Evolutionary conservation across 2,329 filamentous ascomycete genomes (phyloP).

Genomic region (Epichloe brachyelytri): DNA sequence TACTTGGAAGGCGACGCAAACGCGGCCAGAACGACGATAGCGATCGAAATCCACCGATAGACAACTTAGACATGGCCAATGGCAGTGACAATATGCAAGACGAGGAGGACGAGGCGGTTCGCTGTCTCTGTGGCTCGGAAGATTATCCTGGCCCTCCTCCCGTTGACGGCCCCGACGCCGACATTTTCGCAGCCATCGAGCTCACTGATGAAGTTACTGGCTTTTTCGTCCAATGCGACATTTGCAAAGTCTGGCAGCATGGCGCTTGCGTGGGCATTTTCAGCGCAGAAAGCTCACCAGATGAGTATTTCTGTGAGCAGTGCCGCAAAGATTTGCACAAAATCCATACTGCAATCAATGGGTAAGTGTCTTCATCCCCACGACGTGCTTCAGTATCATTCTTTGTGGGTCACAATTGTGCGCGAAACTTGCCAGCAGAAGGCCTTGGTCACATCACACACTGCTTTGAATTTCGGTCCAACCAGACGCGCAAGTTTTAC

Average conservation of each 20-base stretch:
- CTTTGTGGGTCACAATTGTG: not conserved
- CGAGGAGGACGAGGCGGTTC: conserved; percentile 85
- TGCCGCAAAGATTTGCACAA: conserved; percentile 87
- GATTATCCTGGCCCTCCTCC: conserved; percentile 82
- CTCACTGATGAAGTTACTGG: conserved; percentile 79
- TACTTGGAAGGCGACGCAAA: conserved; percentile 66
- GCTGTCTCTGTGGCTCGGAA: conserved; percentile 87
- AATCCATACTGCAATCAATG: conserved; percentile 66
- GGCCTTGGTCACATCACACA: not conserved
- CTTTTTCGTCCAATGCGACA: conserved; percentile 95
- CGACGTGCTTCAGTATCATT: not conserved
- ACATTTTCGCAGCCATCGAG: conserved; percentile 45
- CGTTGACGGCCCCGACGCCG: conserved; percentile 44
- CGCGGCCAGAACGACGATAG: conserved; percentile 55
- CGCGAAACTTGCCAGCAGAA: not conserved
- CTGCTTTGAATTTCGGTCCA: no score
- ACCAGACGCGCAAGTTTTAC: not conserved
- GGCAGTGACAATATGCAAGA: conserved; percentile 56
- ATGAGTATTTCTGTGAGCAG: conserved; percentile 96
- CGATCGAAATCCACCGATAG: conserved; percentile 30
- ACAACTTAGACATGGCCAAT: conserved; percentile 40
- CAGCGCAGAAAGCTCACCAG: conserved; percentile 81
- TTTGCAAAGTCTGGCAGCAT: conserved; percentile 98
- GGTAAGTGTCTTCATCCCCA: conserved; percentile 45
- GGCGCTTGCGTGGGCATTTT: conserved; percentile 95